These are phyloP conservation scores for Graphilbum ipis-grandicollis DNA, from an alignment of 2,329 filamentous ascomycete genomes.

Conservation along the genomic window DNA sequence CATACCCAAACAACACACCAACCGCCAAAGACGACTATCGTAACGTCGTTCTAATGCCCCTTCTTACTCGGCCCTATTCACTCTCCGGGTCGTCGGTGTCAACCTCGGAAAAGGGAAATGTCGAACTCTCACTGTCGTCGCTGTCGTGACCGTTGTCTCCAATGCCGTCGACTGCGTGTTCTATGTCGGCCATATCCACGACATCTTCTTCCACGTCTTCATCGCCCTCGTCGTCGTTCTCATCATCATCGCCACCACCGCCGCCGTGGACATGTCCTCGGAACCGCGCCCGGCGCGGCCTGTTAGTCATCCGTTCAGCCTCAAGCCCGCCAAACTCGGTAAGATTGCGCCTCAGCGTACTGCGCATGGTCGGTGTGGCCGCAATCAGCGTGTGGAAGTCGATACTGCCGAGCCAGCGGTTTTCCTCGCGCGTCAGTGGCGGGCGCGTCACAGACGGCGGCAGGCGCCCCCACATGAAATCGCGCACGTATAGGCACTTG, in stretches of 20 bases:
- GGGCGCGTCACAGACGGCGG: background rate
- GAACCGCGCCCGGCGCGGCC: background rate
- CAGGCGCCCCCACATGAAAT: slow-evolving; percentile 1
- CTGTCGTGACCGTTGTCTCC: background rate
- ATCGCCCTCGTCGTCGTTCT: background rate
- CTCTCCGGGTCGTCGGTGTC: background rate
- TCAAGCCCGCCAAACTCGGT: background rate
- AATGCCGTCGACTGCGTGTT: background rate
- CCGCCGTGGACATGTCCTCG: background rate
- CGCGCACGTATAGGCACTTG: slow-evolving; percentile 8
- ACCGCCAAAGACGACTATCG: too few relatives aligned
- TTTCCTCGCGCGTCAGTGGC: slow-evolving; percentile 2
- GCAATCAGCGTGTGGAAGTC: slow-evolving; percentile 4
- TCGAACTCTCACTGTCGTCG: background rate
- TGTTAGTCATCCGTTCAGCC: background rate
- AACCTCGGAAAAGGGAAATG: too few relatives aligned
- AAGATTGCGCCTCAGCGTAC: background rate
- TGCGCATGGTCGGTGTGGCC: slow-evolving; percentile 1
- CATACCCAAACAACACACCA: too few relatives aligned
- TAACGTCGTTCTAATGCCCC: too few relatives aligned
- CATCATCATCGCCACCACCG: background rate
- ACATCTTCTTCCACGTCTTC: too few relatives aligned
- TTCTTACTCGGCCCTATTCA: background rate
- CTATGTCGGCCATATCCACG: too few relatives aligned
- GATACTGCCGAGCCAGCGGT: slow-evolving; percentile 3